A percentile compares a stretch with the other conserved stretches of the same genome.
These are phyloP conservation scores for Rutidosis leptorrhynchoides DNA, from an alignment of 129 eudicot species.

Conservation along the genomic window DNA sequence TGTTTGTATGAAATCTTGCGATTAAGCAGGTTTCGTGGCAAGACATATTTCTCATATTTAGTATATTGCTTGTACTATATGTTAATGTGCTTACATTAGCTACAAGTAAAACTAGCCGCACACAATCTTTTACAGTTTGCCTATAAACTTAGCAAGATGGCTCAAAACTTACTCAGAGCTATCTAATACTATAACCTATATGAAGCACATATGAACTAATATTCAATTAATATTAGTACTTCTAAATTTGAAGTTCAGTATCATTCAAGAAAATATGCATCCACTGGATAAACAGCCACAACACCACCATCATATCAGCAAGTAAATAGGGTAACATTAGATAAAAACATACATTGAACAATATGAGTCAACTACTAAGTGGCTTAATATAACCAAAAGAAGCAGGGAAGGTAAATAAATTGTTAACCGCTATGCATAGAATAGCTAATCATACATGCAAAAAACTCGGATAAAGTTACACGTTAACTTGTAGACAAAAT, in stretches of 20 bases:
- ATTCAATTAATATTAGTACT: not conserved
- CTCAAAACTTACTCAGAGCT: not conserved
- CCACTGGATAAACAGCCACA: not conserved
- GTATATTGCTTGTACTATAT: not conserved
- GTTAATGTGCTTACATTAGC: not conserved
- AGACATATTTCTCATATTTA: not conserved
- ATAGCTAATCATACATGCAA: not conserved
- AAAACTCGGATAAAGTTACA: not conserved
- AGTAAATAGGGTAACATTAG: not conserved
- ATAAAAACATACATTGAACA: too few species aligned
- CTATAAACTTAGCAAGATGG: not conserved
- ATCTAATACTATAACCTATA: not conserved
- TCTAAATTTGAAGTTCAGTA: not conserved
- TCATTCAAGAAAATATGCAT: not conserved
- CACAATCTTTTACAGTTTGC: not conserved
- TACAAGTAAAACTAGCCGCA: not conserved
- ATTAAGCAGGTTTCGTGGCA: slow-evolving; percentile 14
- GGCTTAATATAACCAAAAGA: not conserved
- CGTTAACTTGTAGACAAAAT: not conserved
- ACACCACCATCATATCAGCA: not conserved
- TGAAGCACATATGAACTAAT: not conserved
- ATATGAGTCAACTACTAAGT: not conserved
- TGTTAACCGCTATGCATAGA: not conserved
- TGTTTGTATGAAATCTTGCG: not conserved
- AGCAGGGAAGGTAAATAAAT: not conserved